Evolutionary conservation across 345 rosid genomes (phyloP), one percentile per base, ranked within the genome.

Genomic region (Hypericum perforatum): DNA sequence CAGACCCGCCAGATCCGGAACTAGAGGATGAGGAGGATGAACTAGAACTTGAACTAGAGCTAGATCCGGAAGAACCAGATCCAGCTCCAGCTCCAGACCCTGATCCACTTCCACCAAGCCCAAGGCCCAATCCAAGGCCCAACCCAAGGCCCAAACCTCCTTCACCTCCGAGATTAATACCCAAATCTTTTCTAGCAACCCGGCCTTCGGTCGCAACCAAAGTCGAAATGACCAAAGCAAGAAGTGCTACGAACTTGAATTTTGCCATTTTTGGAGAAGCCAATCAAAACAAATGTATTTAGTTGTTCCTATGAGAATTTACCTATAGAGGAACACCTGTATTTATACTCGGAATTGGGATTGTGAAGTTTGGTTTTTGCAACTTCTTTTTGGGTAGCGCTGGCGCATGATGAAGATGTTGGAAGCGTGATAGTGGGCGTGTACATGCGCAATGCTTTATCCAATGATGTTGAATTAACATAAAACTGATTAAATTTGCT

Each of bases 141-240:
- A 13, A 69, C 81, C 74, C 72, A 10, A 66, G 9, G 11, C 81
- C 77, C 13, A 66, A 54, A 10, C 81, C 81, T 1, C 72, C 5
- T 10, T 77, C 77, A 12, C 80, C 76, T 9, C 74, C 82, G 37
- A 72, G 74, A 60, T 74, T 81, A 16, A 71, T 29, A 7, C 85
- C 81, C 15, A 76, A 64, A 62, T 77, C 82, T 71, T 80, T 77
- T 41, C 82, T 63, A 6, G 74, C 78, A 22, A 58, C 68, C 14
- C 82, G 59, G 58, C 76, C 54, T 46, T 76, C 78, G 4, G 76
- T 62, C 41, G 42, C 63, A 7, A 59, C 50, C 48, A 69, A 46
- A 7, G 66, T 36, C 0, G 57, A 57, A 11, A 70, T 16, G 45
- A 78, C 39, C 43, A 74, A 59, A 49, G 52, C 54, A 15, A 76